A percentile compares a stretch with the other conserved stretches of the same genome.
Conservation (phyloP, 2,329 filamentous ascomycete species). For the Fusarium chlamydosporum region DNA sequence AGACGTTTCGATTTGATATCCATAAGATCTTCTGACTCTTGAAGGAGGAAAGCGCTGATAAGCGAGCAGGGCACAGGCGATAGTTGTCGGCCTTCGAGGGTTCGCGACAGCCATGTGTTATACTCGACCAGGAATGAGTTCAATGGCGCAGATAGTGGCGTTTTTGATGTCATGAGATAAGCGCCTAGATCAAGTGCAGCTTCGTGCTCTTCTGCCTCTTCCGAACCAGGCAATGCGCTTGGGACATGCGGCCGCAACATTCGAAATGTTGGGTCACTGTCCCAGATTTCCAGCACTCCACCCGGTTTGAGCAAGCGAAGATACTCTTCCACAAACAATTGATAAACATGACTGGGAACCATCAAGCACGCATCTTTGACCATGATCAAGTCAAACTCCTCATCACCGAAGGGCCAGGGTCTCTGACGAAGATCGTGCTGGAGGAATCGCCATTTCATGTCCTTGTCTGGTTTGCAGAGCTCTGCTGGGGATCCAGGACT, state of each 20-base stretch:
- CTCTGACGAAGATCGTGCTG: slow-evolving; percentile 84
- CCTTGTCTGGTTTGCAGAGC: slow-evolving; percentile 71
- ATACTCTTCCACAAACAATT: slow-evolving; percentile 75
- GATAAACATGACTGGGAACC: slow-evolving; percentile 71
- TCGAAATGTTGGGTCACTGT: slow-evolving; percentile 86
- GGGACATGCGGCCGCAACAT: slow-evolving; percentile 85
- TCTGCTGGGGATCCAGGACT: slow-evolving; percentile 52
- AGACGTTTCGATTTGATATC: slow-evolving; percentile 81
- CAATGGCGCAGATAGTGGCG: slow-evolving; percentile 82
- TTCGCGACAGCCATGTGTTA: slow-evolving; percentile 84
- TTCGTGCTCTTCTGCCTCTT: slow-evolving; percentile 69
- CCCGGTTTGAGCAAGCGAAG: slow-evolving; percentile 82
- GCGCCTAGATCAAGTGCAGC: slow-evolving; percentile 79
- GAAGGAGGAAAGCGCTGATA: slow-evolving; percentile 81
- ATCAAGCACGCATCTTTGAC: slow-evolving; percentile 84
- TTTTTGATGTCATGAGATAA: slow-evolving; percentile 86
- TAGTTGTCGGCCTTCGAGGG: slow-evolving; percentile 78
- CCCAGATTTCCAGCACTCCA: slow-evolving; percentile 89
- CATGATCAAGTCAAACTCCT: slow-evolving; percentile 89
- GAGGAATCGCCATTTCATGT: slow-evolving; percentile 89
- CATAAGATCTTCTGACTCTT: slow-evolving; percentile 79
- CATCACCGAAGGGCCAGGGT: slow-evolving; percentile 83
- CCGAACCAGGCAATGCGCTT: slow-evolving; percentile 56
- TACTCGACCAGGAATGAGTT: slow-evolving; percentile 88
- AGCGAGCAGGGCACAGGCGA: slow-evolving; percentile 83